Evolutionary conservation across 139 green algal genomes (phyloP).

Genomic region (Chlorella sp.): DNA sequence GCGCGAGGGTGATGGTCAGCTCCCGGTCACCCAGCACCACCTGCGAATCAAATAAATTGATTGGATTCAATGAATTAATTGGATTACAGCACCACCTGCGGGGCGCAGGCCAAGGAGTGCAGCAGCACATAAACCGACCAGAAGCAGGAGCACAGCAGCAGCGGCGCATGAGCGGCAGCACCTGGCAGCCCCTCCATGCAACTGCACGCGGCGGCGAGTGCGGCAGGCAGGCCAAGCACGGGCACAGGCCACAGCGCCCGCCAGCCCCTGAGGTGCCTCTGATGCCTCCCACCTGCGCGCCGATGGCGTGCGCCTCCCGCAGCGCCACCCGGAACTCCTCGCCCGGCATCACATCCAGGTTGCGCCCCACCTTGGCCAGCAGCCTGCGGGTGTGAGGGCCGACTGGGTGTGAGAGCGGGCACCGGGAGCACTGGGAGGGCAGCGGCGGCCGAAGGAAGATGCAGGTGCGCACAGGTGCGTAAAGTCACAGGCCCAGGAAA

Average conservation of each 20-base stretch:
- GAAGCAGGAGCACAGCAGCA: neutral
- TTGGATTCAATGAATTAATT: too few relatives aligned
- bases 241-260: too few relatives aligned
- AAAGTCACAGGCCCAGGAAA: neutral
- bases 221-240: too few relatives aligned
- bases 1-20: conserved; percentile 57
- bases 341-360: conserved; percentile 60
- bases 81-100: conserved; percentile 57
- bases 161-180: neutral
- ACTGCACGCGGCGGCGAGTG: too few relatives aligned
- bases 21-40: conserved; percentile 62
- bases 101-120: too few relatives aligned
- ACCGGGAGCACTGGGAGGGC: neutral
- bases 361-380: conserved; percentile 45
- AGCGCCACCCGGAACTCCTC: conserved; percentile 72
- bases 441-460: neutral
- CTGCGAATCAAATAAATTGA: too few relatives aligned
- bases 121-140: too few relatives aligned
- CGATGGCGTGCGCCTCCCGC: conserved; percentile 51
- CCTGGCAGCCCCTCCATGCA: too few relatives aligned
- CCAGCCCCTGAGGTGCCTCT: neutral
- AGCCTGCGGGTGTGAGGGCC: conserved; percentile 18
- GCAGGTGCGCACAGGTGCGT: neutral
- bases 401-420: neutral
- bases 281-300: conserved; percentile 27